These are phyloP conservation scores for Dactylis glomerata DNA, from an alignment of 176 grass and related monocot species.

Conservation along the genomic window DNA sequence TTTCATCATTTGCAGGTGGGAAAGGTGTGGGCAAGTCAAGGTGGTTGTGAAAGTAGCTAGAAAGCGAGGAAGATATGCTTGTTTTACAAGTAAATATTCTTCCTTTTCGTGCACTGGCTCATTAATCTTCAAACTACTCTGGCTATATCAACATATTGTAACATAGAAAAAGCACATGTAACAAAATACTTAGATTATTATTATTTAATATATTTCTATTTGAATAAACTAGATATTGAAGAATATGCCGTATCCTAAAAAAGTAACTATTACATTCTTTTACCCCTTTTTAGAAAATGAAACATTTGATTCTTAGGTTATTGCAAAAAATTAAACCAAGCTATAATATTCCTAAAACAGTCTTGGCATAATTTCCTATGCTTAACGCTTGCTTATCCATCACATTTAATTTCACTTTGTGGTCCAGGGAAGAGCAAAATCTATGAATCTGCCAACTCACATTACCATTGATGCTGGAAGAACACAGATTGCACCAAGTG, in stretches of 20 bases:
- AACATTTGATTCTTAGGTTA: too few relatives aligned
- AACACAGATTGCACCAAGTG: too few relatives aligned
- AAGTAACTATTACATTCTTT: not conserved
- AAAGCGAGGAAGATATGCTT: too few relatives aligned
- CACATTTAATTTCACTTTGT: not conserved
- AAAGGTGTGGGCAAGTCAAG: conserved; percentile 92
- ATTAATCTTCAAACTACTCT: not conserved
- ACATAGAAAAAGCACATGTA: too few relatives aligned
- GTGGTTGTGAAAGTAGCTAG: conserved; percentile 96
- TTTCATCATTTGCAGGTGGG: conserved; percentile 63
- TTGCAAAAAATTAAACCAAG: not conserved
- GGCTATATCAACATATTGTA: too few relatives aligned
- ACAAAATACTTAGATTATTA: not conserved
- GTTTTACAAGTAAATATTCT: conserved; percentile 50
- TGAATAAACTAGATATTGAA: not conserved
- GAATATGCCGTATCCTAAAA: not conserved
- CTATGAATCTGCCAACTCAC: too few relatives aligned
- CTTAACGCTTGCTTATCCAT: not conserved
- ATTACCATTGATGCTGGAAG: too few relatives aligned
- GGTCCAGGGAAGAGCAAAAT: too few relatives aligned
- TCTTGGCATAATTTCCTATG: not conserved
- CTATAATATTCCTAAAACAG: not conserved
- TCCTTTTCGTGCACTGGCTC: too few relatives aligned
- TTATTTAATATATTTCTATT: not conserved
- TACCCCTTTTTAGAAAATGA: not conserved